These are phyloP conservation scores for Pelargonium nanum DNA, from an alignment of 345 rosid genomes.

Conservation along the genomic window DNA sequence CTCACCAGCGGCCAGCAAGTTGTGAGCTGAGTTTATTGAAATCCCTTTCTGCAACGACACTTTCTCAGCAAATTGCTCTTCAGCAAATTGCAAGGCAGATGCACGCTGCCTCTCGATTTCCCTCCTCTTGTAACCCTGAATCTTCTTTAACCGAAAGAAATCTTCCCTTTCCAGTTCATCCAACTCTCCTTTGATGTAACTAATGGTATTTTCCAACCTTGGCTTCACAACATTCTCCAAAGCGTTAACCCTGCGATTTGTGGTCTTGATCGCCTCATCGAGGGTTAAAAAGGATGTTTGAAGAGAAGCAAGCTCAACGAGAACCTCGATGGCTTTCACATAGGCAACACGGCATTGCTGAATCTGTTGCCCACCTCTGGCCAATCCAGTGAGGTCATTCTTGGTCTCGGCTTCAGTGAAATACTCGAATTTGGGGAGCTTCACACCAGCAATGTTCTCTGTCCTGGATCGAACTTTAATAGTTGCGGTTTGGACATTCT, in stretches of 20 bases:
- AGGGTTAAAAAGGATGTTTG: slow-evolving; percentile 89
- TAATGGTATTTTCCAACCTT: slow-evolving; percentile 73
- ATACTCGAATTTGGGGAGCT: slow-evolving; percentile 80
- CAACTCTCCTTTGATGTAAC: slow-evolving; percentile 76
- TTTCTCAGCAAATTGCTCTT: slow-evolving; percentile 54
- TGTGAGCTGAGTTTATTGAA: slow-evolving; percentile 51
- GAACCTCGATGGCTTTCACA: slow-evolving; percentile 79
- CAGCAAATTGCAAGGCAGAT: slow-evolving; percentile 47
- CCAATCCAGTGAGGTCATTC: slow-evolving; percentile 85
- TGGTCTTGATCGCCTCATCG: slow-evolving; percentile 93
- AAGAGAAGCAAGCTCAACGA: slow-evolving; percentile 89
- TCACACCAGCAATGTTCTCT: slow-evolving; percentile 86
- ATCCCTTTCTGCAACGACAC: slow-evolving; percentile 67
- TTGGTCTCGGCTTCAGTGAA: slow-evolving; percentile 75
- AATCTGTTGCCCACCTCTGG: slow-evolving; percentile 91
- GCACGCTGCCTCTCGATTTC: slow-evolving; percentile 19
- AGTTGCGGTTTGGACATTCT: slow-evolving; percentile 73
- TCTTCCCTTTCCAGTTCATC: slow-evolving; percentile 94
- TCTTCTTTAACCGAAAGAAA: slow-evolving; percentile 88
- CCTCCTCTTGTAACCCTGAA: slow-evolving; percentile 60
- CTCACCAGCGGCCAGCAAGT: slow-evolving; percentile 45
- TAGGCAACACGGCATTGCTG: slow-evolving; percentile 85
- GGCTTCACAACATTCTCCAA: slow-evolving; percentile 91
- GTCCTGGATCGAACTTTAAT: slow-evolving; percentile 68
- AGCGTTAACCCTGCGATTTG: slow-evolving; percentile 85